phyloP scores from a whole-genome alignment of 2,329 filamentous ascomycete genomes.

The Aspergillus sergii region DNA sequence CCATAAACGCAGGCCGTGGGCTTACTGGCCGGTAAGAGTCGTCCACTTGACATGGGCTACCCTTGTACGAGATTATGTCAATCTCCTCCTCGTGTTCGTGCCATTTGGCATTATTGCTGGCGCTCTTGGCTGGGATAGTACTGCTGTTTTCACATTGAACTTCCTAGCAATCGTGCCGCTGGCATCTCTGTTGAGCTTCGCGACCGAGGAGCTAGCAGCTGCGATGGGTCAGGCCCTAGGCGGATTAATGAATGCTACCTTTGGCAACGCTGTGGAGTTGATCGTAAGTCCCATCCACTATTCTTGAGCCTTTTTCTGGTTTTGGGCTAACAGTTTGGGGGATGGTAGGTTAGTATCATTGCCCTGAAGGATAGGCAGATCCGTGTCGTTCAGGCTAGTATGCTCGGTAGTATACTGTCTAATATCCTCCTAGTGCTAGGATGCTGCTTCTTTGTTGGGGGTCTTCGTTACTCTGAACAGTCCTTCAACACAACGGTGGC shows the following conservation, averaged over 20 bases:
- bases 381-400: conserved; percentile 94
- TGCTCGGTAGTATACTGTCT: conserved; percentile 93
- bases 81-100: conserved; percentile 66
- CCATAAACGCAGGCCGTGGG: conserved; percentile 42
- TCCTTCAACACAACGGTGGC: conserved; percentile 54
- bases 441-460: conserved; percentile 78
- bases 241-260: conserved; percentile 66
- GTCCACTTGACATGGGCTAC: conserved; percentile 47
- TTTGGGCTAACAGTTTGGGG: conserved; percentile 1
- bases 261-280: conserved; percentile 67
- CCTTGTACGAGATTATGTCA: conserved; percentile 56
- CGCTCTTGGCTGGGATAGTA: conserved; percentile 61
- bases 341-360: conserved; percentile 78
- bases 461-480: conserved; percentile 71
- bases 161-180: conserved; percentile 67
- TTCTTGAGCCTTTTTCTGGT: conserved; percentile 57
- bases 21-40: conserved; percentile 43
- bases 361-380: conserved; percentile 84
- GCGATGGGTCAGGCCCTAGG: conserved; percentile 65
- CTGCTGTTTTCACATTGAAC: conserved; percentile 63
- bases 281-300: conserved; percentile 67
- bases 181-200: conserved; percentile 64
- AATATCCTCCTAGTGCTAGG: conserved; percentile 87
- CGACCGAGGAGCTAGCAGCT: conserved; percentile 64
- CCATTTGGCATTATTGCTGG: conserved; percentile 64